Base-by-base conservation (phyloP, 352 stramenopile genomes). In the Globisporangium alternatum region DNA sequence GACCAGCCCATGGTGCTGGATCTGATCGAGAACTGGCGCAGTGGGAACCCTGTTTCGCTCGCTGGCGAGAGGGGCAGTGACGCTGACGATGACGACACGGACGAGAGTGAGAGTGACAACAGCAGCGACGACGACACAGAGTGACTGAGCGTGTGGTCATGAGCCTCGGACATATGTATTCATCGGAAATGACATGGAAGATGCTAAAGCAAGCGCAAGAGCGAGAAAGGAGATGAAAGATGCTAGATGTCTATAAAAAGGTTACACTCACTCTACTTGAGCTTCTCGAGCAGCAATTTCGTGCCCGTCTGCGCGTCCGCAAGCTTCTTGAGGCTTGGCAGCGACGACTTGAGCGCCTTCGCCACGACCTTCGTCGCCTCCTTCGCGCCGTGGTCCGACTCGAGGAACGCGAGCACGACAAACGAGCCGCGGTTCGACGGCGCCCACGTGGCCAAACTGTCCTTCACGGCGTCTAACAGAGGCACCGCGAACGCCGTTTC, bases 211-310 rank as follows among this genome's bases (percentile, higher is more conserved):
- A 56, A 57, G 58, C 65, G 69, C 28, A 59, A 55, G 43, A 68
- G 65, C 39, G 65, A 72, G 64, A 74, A 37, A 6, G 25, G 60
- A 19, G 39, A 62, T 31, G 44, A 59, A 62, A 63, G 35, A 64
- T 41, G 66, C 68, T 55, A 62, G 15, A 59, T 33, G 44, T 63
- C 51, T 64, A 75, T 66, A 58, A 66, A 66, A 64, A 60, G 41
- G 12, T 69, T 49, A 57, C 45, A 56, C 60, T 52, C 41, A 56
- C 53, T 55, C 63, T 85, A 85, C 75, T 86, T 67, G 56, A 95
- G 83, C 68, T 93, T 93, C 67, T 91, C 84, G 60, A 93, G 70
- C 68, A 95, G 77, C 78, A 95, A 77, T 70, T 88, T 91, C 58
- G 83, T 93, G 59, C 87, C 87, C 56, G 78, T 86, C 72, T 93